Conservation (phyloP, 2,329 filamentous ascomycete genomes). For the Parastagonospora nodorum region DNA sequence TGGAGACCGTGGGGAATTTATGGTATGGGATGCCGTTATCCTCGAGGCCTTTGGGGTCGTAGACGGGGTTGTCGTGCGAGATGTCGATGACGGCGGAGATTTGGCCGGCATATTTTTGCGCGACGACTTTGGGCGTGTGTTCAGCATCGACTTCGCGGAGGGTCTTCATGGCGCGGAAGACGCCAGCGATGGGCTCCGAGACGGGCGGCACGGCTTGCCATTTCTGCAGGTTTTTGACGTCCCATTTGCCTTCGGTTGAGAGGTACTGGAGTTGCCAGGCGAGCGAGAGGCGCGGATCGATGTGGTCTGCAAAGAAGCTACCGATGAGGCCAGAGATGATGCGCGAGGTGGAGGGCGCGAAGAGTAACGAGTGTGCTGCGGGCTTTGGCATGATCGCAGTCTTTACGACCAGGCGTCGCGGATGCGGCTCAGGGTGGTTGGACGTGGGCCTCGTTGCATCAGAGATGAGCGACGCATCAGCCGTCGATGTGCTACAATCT, state of each 20-base stretch:
- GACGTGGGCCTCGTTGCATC: constrained; percentile 4
- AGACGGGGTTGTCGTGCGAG: constrained; percentile 86
- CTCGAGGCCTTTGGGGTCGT: constrained; percentile 67
- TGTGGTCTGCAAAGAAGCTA: constrained; percentile 74
- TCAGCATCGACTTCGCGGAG: constrained; percentile 84
- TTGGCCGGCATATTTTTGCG: constrained; percentile 66
- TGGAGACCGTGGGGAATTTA: constrained; percentile 91
- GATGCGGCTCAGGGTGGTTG: constrained; percentile 26
- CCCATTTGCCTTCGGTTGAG: constrained; percentile 92
- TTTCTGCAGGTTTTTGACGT: constrained; percentile 93
- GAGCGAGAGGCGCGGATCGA: constrained; percentile 78
- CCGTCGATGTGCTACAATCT: constrained; percentile 28
- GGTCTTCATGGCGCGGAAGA: constrained; percentile 92
- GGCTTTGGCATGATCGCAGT: constrained; percentile 74
- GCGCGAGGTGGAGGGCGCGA: constrained; percentile 75
- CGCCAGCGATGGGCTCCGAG: constrained; percentile 74
- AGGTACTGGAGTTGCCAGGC: constrained; percentile 92
- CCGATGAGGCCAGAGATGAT: constrained; percentile 81
- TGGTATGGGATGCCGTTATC: constrained; percentile 58
- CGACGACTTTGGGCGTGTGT: constrained; percentile 78
- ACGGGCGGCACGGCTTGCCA: constrained; percentile 83
- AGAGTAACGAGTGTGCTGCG: constrained; percentile 82
- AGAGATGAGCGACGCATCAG: constrained; percentile 11
- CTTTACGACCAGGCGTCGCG: constrained; percentile 60
- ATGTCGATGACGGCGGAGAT: constrained; percentile 87